These are phyloP conservation scores for Neurospora sp. DNA, from an alignment of 495 filamentous ascomycete species.

Conservation along the genomic window DNA sequence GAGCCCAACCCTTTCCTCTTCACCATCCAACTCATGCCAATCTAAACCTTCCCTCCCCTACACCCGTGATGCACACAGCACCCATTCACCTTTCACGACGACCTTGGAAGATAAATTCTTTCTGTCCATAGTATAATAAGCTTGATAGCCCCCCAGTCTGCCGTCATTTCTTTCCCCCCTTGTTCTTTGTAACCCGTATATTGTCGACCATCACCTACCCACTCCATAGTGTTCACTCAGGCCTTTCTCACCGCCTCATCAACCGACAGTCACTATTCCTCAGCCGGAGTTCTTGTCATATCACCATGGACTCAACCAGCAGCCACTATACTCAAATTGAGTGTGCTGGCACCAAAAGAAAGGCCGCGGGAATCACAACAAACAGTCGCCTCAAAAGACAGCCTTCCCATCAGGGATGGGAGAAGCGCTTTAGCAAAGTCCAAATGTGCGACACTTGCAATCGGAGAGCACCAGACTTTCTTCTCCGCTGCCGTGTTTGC, in stretches of 20 bases:
- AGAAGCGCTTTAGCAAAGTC: slow-evolving; percentile 6
- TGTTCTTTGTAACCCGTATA: background rate
- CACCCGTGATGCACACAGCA: background rate
- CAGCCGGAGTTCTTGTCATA: background rate
- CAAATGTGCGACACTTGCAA: slow-evolving; percentile 19
- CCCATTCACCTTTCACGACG: background rate
- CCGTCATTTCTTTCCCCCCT: background rate
- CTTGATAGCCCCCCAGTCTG: background rate
- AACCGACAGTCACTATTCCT: background rate
- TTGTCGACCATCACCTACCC: background rate
- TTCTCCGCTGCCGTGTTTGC: slow-evolving; percentile 7
- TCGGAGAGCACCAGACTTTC: slow-evolving; percentile 5
- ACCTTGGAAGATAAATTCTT: background rate
- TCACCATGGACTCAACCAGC: background rate
- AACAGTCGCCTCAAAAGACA: background rate
- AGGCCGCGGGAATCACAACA: background rate
- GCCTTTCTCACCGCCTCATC: background rate
- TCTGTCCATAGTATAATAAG: background rate
- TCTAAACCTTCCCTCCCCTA: background rate
- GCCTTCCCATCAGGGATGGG: background rate
- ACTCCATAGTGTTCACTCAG: background rate
- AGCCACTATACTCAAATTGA: background rate
- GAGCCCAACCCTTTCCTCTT: background rate
- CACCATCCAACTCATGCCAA: background rate
- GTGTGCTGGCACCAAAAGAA: background rate